A percentile compares a stretch with the other conserved stretches of the same genome.
phyloP scores from a whole-genome alignment of 306 rosid genomes.

The Prunus davidiana region DNA sequence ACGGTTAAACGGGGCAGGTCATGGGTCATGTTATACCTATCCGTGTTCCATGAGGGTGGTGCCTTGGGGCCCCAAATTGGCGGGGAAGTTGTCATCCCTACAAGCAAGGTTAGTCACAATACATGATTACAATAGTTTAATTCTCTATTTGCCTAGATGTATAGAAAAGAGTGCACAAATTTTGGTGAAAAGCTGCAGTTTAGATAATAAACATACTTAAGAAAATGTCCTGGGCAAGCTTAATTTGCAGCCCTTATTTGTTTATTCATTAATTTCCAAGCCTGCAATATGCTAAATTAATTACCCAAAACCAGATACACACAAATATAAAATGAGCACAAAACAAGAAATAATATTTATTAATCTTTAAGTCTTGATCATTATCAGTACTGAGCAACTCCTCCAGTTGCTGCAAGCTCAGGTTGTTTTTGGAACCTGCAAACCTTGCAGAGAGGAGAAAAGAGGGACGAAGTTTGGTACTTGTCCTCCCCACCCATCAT shows the following conservation, averaged over 20 bases:
- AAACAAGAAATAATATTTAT: slow-evolving; percentile 2
- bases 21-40: not conserved
- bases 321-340: not conserved
- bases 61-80: not conserved
- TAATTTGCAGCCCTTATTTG: slow-evolving; percentile 41
- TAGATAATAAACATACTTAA: not conserved
- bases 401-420: slow-evolving; percentile 23
- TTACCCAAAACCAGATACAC: slow-evolving; percentile 21
- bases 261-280: slow-evolving; percentile 2
- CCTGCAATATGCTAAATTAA: slow-evolving; percentile 3
- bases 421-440: slow-evolving; percentile 61
- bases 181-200: not conserved
- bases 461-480: slow-evolving; percentile 50
- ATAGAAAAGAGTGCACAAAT: not conserved
- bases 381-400: slow-evolving; percentile 45
- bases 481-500: slow-evolving; percentile 72
- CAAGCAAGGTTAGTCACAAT: not conserved
- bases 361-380: not conserved
- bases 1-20: not conserved
- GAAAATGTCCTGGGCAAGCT: slow-evolving; percentile 29
- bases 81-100: not conserved
- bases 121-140: not conserved
- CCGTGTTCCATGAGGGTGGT: not conserved
- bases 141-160: not conserved
- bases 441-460: slow-evolving; percentile 44